Evolutionary conservation across 768 basidiomycete species (phyloP).

Genomic region (Termitomyces sp.): DNA sequence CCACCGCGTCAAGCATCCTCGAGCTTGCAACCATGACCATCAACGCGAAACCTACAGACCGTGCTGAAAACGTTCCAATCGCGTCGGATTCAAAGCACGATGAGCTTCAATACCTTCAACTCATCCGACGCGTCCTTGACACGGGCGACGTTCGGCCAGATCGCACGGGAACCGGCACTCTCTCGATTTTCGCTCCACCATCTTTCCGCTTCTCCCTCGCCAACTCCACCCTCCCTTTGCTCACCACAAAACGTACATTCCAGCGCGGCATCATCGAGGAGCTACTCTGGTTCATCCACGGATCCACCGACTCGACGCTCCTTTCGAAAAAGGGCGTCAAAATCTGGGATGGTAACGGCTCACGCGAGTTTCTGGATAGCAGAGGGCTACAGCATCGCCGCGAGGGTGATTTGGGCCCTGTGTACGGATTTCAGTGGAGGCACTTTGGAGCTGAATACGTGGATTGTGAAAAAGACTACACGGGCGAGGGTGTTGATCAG

Average conservation of each 20-base stretch:
- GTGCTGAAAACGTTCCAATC: conserved; percentile 56
- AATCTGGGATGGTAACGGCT: conserved; percentile 98
- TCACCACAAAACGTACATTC: conserved; percentile 96
- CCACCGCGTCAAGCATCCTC: background rate
- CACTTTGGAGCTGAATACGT: conserved; percentile 86
- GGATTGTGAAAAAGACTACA: conserved; percentile 71
- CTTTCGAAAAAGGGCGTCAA: conserved; percentile 81
- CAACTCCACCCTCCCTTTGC: conserved; percentile 70
- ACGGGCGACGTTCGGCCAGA: conserved; percentile 79
- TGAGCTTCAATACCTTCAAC: conserved; percentile 83
- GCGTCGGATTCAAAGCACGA: conserved; percentile 45
- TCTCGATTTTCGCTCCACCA: conserved; percentile 89
- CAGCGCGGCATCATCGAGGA: conserved; percentile 89
- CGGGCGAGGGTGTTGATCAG: conserved; percentile 88
- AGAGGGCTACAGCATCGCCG: conserved; percentile 79
- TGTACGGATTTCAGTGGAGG: conserved; percentile 97
- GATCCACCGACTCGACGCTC: conserved; percentile 73
- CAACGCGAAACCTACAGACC: background rate
- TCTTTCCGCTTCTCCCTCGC: conserved; percentile 85
- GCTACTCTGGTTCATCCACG: conserved; percentile 89
- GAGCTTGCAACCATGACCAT: conserved; percentile 7
- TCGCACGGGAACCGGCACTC: conserved; percentile 91
- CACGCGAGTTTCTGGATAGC: conserved; percentile 77
- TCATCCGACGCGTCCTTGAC: conserved; percentile 72
- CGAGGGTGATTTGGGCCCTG: conserved; percentile 92